Evolutionary conservation across 2,329 filamentous ascomycete genomes (phyloP).

Genomic region (Domatiomyces catenatus): DNA sequence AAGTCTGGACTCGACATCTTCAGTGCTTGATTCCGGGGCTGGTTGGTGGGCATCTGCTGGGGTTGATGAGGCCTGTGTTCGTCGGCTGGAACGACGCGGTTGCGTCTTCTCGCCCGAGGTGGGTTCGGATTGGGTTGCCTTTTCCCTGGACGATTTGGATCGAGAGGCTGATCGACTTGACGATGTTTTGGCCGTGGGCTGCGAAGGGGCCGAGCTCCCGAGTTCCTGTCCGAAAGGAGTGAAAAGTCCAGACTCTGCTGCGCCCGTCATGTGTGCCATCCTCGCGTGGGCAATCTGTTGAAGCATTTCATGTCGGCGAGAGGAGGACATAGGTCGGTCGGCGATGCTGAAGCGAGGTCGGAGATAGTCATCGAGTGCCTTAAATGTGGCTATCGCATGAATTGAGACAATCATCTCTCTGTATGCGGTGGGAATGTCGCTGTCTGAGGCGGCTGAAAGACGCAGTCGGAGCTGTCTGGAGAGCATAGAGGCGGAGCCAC

Average conservation of each 20-base stretch:
- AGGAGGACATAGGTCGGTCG: slow-evolving; percentile 52
- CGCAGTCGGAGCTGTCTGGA: slow-evolving; percentile 88
- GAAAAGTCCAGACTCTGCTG: slow-evolving; percentile 19
- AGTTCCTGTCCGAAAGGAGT: slow-evolving; percentile 16
- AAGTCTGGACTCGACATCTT: slow-evolving; percentile 53
- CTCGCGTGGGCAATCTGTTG: slow-evolving; percentile 60
- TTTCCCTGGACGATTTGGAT: slow-evolving; percentile 17
- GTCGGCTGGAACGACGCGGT: slow-evolving; percentile 49
- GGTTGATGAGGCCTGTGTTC: slow-evolving; percentile 39
- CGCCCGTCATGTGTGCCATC: slow-evolving; percentile 36
- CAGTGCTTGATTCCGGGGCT: slow-evolving; percentile 42
- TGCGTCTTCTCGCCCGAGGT: slow-evolving; percentile 23
- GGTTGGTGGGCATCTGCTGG: slow-evolving; percentile 33
- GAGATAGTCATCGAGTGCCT: slow-evolving; percentile 87
- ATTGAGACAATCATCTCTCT: slow-evolving; percentile 97
- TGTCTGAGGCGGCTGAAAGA: slow-evolving; percentile 75
- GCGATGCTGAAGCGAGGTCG: slow-evolving; percentile 72
- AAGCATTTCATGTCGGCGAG: slow-evolving; percentile 46
- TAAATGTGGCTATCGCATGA: slow-evolving; percentile 95
- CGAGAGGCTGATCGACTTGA: slow-evolving; percentile 26
- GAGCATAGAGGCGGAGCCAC: slow-evolving; percentile 86
- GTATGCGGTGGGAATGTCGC: slow-evolving; percentile 74
- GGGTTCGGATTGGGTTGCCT: slow-evolving; percentile 9
- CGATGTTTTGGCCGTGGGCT: slow-evolving; percentile 4
- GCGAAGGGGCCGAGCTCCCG: neutral